phyloP scores from a whole-genome alignment of 345 rosid species.

The Eucalyptus dawsonii region DNA sequence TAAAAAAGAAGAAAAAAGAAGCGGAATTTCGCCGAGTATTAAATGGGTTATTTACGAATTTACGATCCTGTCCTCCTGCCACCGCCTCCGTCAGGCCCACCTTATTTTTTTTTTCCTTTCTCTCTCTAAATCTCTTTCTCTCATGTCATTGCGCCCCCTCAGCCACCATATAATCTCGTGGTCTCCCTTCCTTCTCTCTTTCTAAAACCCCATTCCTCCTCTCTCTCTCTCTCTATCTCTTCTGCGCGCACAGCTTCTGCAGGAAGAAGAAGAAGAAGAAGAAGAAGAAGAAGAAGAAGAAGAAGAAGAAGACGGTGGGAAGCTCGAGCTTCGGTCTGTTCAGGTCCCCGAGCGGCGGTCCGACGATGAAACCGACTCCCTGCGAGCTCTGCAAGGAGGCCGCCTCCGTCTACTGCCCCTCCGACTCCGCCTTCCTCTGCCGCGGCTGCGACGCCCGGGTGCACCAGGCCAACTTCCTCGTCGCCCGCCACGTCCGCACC shows the following conservation, averaged over 20 bases:
- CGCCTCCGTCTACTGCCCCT: constrained; percentile 22
- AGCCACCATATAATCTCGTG: not conserved
- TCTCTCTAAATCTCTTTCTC: constrained; percentile 10
- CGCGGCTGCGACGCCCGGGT: constrained; percentile 22
- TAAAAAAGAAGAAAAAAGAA: not conserved
- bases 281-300: not conserved
- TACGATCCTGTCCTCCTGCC: not conserved
- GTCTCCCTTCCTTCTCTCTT: not conserved
- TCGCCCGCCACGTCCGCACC: constrained; percentile 29
- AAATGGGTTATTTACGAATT: not conserved
- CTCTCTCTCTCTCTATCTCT: not conserved
- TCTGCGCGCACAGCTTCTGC: not conserved
- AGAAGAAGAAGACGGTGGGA: not conserved
- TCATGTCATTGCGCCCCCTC: not conserved
- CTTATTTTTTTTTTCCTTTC: not conserved
- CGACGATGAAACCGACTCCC: not conserved
- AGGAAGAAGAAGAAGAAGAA: not conserved
- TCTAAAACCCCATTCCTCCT: not conserved
- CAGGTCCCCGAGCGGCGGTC: not conserved
- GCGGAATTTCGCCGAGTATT: not conserved
- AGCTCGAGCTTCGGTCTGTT: not conserved
- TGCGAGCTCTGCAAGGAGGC: constrained; percentile 29
- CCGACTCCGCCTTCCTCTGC: constrained; percentile 39
- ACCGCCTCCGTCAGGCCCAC: not conserved
- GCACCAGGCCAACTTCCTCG: constrained; percentile 40